Evolutionary conservation across 2,329 filamentous ascomycete genomes (phyloP).

Genomic region (Penicillium sp.): DNA sequence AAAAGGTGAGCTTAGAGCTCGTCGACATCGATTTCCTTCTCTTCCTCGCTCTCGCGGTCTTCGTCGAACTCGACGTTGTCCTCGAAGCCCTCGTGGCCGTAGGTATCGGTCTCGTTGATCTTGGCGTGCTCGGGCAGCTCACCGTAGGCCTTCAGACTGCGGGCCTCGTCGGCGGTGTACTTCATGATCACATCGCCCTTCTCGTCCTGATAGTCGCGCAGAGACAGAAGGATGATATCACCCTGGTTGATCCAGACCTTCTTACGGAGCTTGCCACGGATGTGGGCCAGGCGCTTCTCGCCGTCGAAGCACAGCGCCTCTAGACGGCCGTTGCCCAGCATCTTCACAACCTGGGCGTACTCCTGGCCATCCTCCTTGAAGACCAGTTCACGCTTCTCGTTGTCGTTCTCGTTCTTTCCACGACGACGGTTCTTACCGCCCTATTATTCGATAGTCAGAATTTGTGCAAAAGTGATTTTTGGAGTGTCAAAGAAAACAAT

Average conservation of each 20-base stretch:
- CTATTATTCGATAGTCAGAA: conserved; percentile 52
- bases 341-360: conserved; percentile 87
- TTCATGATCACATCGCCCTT: conserved; percentile 93
- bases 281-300: conserved; percentile 77
- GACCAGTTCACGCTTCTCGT: conserved; percentile 96
- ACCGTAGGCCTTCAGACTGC: conserved; percentile 92
- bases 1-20: conserved; percentile 67
- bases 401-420: conserved; percentile 99
- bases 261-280: conserved; percentile 95
- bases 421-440: conserved; percentile 97
- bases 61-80: conserved; percentile 99
- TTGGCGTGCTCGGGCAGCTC: conserved; percentile 96
- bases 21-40: conserved; percentile 89
- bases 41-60: conserved; percentile 67
- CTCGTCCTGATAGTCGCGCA: conserved; percentile 90
- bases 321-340: conserved; percentile 91
- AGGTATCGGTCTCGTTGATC: conserved; percentile 99
- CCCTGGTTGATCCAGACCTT: conserved; percentile 99
- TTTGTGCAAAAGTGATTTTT: conserved; percentile 10
- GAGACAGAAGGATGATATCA: conserved; percentile 83
- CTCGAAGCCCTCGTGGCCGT: conserved; percentile 84
- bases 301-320: conserved; percentile 96
- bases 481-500: background rate
- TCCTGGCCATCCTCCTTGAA: conserved; percentile 99
- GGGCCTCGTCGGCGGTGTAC: conserved; percentile 93